phyloP scores from a whole-genome alignment of 139 green algal species.

The Picochlorum sp. region DNA sequence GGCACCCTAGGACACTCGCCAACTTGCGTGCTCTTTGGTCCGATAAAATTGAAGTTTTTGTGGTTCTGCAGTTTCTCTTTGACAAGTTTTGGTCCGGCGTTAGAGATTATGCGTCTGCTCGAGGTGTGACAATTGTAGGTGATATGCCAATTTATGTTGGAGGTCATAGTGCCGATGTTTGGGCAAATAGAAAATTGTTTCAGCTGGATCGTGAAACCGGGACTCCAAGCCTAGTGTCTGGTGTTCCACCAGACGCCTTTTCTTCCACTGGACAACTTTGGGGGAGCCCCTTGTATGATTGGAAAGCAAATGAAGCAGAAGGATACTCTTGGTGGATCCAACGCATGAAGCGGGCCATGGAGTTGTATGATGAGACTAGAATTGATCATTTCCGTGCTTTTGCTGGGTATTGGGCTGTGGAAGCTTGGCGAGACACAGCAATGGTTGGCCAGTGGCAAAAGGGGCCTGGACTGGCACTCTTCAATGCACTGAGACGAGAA shows the following conservation, averaged over 20 bases:
- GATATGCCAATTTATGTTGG: conserved; percentile 99
- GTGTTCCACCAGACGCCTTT: conserved; percentile 95
- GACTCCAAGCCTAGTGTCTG: conserved; percentile 38
- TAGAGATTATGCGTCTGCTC: conserved; percentile 78
- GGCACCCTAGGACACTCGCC: conserved; percentile 23
- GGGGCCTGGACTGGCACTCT: conserved; percentile 71
- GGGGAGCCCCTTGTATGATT: conserved; percentile 93
- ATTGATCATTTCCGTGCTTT: conserved; percentile 97
- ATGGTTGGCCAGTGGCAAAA: conserved; percentile 79
- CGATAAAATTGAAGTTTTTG: conserved; percentile 74
- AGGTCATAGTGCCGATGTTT: conserved; percentile 89
- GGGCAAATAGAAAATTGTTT: conserved; percentile 80
- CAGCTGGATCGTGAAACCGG: conserved; percentile 37
- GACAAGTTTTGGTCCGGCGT: conserved; percentile 83
- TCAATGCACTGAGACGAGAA: conserved; percentile 51
- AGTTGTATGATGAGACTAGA: conserved; percentile 92
- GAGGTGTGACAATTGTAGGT: conserved; percentile 80
- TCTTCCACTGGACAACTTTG: conserved; percentile 91
- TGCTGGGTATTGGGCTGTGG: conserved; percentile 86
- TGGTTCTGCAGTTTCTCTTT: conserved; percentile 92
- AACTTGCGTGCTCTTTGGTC: conserved; percentile 36
- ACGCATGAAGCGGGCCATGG: conserved; percentile 66
- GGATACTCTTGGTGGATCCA: conserved; percentile 80
- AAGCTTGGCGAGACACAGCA: conserved; percentile 72
- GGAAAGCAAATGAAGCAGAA: conserved; percentile 62